Percentiles rank a stretch among this genome's conserved stretches.
phyloP scores from a whole-genome alignment of 345 rosid genomes.

The Psidium guajava region DNA sequence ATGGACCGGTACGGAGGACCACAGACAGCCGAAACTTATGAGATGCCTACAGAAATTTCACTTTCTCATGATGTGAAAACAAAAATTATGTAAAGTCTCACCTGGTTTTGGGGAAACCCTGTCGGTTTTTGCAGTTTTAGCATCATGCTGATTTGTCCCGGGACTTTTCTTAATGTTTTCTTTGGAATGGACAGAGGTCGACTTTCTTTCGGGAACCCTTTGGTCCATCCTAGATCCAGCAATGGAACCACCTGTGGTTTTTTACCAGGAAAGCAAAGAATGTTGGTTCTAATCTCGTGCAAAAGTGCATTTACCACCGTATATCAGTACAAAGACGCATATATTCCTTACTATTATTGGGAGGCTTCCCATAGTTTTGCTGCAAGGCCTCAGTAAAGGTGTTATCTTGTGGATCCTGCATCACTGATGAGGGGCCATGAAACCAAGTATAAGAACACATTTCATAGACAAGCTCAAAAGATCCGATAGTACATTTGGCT shows the following conservation, averaged over 20 bases:
- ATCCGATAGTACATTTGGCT: background rate
- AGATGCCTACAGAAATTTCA: background rate
- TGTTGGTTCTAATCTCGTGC: background rate
- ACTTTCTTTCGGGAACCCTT: constrained; percentile 14
- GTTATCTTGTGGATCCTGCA: constrained; percentile 33
- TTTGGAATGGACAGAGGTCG: constrained; percentile 7
- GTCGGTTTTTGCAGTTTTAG: constrained; percentile 7
- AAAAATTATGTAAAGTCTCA: background rate
- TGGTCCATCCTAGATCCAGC: constrained; percentile 16
- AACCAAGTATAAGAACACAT: background rate
- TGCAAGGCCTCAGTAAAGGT: constrained; percentile 24
- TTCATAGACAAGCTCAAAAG: background rate
- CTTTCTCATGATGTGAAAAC: background rate
- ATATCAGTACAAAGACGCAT: background rate
- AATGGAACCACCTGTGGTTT: constrained; percentile 3
- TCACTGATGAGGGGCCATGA: constrained; percentile 16
- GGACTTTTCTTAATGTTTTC: constrained; percentile 7
- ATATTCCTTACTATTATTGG: constrained; percentile 20
- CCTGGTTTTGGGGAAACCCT: constrained; percentile 29
- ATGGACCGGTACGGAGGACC: background rate
- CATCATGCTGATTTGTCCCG: constrained; percentile 9
- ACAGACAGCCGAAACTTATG: background rate
- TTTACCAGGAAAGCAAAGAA: background rate
- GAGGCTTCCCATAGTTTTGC: constrained; percentile 35
- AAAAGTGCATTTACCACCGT: background rate